Evolutionary conservation across 805 yeast species (phyloP).

Genomic region (Pichia phayaonensis): DNA sequence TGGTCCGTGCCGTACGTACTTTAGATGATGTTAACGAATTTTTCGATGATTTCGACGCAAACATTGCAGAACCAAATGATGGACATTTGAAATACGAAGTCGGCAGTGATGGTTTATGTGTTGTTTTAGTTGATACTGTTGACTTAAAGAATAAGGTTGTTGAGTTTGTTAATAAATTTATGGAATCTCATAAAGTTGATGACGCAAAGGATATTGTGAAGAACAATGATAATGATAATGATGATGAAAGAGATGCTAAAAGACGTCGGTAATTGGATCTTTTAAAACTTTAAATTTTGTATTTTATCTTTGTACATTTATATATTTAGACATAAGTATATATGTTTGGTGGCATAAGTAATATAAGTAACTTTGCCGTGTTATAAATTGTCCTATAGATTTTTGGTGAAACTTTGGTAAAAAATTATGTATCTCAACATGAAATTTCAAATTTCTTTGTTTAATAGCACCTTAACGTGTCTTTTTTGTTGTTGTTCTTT

Average conservation of each 20-base stretch:
- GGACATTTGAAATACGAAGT: conserved; percentile 50
- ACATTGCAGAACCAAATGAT: conserved; percentile 47
- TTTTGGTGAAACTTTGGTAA: not conserved
- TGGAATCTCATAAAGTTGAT: conserved; percentile 4
- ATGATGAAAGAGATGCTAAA: conserved; percentile 11
- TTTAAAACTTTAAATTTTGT: not conserved
- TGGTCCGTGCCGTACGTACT: conserved; percentile 27
- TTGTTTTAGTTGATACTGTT: conserved; percentile 41
- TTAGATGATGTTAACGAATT: conserved; percentile 43
- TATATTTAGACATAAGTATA: not conserved
- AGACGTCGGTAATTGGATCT: conserved; percentile 5
- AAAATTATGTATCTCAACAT: not conserved
- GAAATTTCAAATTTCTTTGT: not conserved
- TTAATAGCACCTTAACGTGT: not conserved
- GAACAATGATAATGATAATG: conserved; percentile 4
- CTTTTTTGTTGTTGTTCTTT: not conserved
- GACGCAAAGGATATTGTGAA: not conserved
- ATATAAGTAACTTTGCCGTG: not conserved
- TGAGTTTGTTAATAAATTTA: conserved; percentile 34
- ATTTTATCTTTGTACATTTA: not conserved
- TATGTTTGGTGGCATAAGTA: no score
- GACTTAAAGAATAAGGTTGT: conserved; percentile 33
- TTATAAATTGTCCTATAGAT: not conserved
- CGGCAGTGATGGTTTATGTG: conserved; percentile 53
- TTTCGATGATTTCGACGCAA: conserved; percentile 45